A percentile compares a stretch with the other conserved stretches of the same genome.
These are phyloP conservation scores for Anisogramma anomala DNA, from an alignment of 2,329 filamentous ascomycete genomes.

Conservation along the genomic window DNA sequence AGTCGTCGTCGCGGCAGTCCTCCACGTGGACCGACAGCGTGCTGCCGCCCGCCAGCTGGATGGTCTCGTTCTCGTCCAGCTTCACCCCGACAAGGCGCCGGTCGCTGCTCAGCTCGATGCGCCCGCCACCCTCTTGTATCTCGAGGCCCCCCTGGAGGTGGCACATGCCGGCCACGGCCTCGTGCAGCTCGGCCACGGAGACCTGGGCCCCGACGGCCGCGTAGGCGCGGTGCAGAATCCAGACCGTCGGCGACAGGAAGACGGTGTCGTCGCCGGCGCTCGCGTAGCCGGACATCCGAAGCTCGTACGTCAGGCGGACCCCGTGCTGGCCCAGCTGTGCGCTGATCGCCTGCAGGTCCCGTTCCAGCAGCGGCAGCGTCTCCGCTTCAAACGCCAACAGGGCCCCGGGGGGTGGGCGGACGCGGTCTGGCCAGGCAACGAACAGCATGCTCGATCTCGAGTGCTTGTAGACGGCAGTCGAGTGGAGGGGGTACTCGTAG, in stretches of 20 bases:
- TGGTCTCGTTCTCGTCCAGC: slow-evolving; percentile 3
- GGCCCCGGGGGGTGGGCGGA: slow-evolving; percentile 1
- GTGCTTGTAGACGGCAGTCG: slow-evolving; percentile 1
- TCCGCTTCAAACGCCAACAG: slow-evolving; percentile 10
- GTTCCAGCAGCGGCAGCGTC: slow-evolving; percentile 8
- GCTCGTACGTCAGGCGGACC: slow-evolving; percentile 7
- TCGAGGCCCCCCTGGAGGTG: slow-evolving; percentile 7
- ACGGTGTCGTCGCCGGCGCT: not conserved
- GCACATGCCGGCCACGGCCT: slow-evolving; percentile 4
- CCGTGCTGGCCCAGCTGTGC: slow-evolving; percentile 8
- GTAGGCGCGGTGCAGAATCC: slow-evolving; percentile 5
- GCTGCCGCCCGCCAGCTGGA: slow-evolving; percentile 3
- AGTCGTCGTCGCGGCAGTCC: not conserved
- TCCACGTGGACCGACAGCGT: slow-evolving; percentile 8
- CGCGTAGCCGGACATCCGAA: slow-evolving; percentile 9
- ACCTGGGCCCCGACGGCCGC: not conserved
- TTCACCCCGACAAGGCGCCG: slow-evolving; percentile 1
- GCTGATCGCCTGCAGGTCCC: slow-evolving; percentile 4
- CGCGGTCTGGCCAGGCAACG: slow-evolving; percentile 5
- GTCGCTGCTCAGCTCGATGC: slow-evolving; percentile 5
- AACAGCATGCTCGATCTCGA: slow-evolving; percentile 2
- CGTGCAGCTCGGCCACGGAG: slow-evolving; percentile 1
- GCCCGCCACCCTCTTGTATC: slow-evolving; percentile 10
- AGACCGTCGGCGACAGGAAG: slow-evolving; percentile 4
- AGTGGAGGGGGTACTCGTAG: slow-evolving; percentile 1